Conservation (phyloP, 2,329 filamentous ascomycete genomes). For the Ophiostoma piceae region DNA sequence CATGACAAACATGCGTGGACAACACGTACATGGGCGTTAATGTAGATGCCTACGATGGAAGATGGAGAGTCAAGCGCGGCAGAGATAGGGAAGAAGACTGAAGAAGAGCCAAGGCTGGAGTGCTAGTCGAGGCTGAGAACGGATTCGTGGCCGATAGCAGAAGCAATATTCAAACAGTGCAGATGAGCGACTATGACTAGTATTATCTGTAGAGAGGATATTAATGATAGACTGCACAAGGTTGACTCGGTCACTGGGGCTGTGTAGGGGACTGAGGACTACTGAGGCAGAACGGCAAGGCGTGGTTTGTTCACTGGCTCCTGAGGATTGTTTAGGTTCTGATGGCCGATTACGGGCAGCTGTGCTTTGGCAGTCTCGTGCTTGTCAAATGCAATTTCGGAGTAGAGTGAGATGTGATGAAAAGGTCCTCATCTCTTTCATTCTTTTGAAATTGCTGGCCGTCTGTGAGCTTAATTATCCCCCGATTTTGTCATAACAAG, state of each 20-base stretch:
- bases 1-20: background rate
- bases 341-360: background rate
- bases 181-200: too few relatives aligned
- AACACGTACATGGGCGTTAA: background rate
- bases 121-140: background rate
- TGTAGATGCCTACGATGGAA: background rate
- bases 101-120: background rate
- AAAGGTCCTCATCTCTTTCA: too few relatives aligned
- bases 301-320: background rate
- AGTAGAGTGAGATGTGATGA: too few relatives aligned
- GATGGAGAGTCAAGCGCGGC: background rate
- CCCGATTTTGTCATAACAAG: background rate
- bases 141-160: background rate
- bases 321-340: background rate
- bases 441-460: too few relatives aligned
- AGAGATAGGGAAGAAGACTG: background rate
- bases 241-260: background rate
- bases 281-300: conserved; percentile 3
- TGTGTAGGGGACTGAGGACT: background rate
- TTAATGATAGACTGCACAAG: background rate
- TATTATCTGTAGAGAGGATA: too few relatives aligned
- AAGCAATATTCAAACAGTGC: too few relatives aligned
- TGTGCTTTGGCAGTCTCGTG: background rate
- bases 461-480: too few relatives aligned
- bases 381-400: too few relatives aligned